Base-by-base conservation (phyloP, 148 eudicot species). In the Persicaria maculosa region DNA sequence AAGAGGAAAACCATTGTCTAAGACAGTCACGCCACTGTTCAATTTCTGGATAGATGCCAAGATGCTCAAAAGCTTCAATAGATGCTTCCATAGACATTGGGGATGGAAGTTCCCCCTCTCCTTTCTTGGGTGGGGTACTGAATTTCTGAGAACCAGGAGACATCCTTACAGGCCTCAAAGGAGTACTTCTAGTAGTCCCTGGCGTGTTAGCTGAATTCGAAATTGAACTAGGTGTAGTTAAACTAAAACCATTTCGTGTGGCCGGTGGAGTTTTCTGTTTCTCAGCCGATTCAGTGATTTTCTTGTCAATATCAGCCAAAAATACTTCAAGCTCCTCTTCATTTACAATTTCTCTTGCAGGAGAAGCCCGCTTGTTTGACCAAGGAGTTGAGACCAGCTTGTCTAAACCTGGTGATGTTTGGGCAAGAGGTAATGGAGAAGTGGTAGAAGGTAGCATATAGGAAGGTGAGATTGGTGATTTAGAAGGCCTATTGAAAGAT, bases 61-160 rank as follows among this genome's bases (percentile, higher is more conserved):
- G 77, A 76, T 74, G 83, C 75, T 88, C 84, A 85, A 92, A 90
- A 76, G 97, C 96, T 82, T 87, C 93, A 74, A 86, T 84, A 22
- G 89, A 84, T 82, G 92, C 96, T 84, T 94, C 98, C 93, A 90
- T 94, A 40, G 98, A 88, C 97, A 94, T 92, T 57, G 98, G 92
- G 48, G 91, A 82, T 47, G 98, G 96, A 79, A 90, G 81, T 50
- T 92, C 98, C 67, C 82, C 87, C 74, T 94, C 98, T 74, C 97
- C 97, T 85, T 92, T 94, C 80, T 94, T 94, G 4, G 98, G 97
- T 73, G 98, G 91, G 74, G 98, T 90, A 44, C 72, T 86, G 77
- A 85, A 92, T 83, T 91, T 94, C 84, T 94, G 98, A 50, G 97
- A 91, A 72, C 89, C 88, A 77, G 98, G 96, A 65, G 98, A 94